A percentile compares a stretch with the other conserved stretches of the same genome.
phyloP scores from a whole-genome alignment of 2,329 filamentous ascomycete species.

The Exophiala phaeomuriformis region DNA sequence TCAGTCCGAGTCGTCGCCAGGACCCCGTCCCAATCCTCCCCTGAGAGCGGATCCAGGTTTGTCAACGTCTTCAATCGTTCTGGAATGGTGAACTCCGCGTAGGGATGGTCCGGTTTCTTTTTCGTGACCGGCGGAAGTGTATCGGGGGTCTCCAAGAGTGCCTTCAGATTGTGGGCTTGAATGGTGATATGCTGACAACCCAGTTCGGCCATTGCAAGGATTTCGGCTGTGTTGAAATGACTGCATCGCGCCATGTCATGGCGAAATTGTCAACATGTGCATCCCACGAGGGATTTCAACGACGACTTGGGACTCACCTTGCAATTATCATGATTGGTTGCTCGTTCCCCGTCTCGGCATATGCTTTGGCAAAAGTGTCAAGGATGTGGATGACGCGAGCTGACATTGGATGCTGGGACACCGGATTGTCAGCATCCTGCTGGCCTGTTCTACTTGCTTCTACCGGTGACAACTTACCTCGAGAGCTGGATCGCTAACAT shows the following conservation, averaged over 20 bases:
- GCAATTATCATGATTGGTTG: constrained; percentile 4
- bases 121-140: background rate
- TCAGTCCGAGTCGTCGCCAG: background rate
- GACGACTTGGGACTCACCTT: background rate
- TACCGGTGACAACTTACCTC: background rate
- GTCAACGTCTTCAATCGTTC: background rate
- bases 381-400: constrained; percentile 3
- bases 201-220: constrained; percentile 7
- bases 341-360: constrained; percentile 1
- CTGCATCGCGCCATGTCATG: background rate
- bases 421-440: background rate
- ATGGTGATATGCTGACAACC: constrained; percentile 8
- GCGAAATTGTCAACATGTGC: no score
- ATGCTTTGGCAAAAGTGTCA: background rate
- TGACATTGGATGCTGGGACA: constrained; percentile 4
- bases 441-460: background rate
- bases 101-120: background rate
- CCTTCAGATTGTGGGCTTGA: constrained; percentile 1
- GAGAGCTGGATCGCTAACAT: constrained; percentile 5
- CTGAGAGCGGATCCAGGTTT: background rate
- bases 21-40: background rate
- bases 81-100: background rate
- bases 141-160: constrained; percentile 3
- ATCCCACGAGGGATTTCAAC: no score
- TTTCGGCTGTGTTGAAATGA: constrained; percentile 4